These are phyloP conservation scores for Chlorella vulgaris DNA, from an alignment of 139 green algal species.

Conservation along the genomic window DNA sequence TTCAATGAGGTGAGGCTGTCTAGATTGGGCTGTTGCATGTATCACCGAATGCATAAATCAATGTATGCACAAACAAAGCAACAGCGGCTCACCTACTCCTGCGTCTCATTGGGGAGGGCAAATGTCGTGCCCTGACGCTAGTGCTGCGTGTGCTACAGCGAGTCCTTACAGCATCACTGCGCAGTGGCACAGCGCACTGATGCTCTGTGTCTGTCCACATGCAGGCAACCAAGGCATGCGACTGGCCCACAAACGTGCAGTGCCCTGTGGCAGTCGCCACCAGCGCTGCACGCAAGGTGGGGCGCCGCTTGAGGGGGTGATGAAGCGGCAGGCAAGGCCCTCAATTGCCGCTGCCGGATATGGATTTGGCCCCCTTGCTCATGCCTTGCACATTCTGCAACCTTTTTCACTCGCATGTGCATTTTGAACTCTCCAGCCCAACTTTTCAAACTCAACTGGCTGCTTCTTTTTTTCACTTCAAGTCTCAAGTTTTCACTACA, in stretches of 20 bases:
- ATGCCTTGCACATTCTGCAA: too few relatives aligned
- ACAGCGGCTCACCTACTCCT: not conserved
- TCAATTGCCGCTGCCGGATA: not conserved
- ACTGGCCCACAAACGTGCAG: slow-evolving; percentile 30
- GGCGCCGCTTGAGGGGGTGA: not conserved
- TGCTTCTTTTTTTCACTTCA: too few relatives aligned
- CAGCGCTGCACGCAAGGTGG: not conserved
- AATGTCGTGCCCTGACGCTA: too few relatives aligned
- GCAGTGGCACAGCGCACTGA: not conserved
- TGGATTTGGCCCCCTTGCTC: too few relatives aligned
- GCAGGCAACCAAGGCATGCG: slow-evolving; percentile 20
- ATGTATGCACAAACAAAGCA: too few relatives aligned
- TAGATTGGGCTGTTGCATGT: not conserved
- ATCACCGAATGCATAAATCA: not conserved
- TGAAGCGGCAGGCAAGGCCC: not conserved
- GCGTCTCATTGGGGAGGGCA: not conserved
- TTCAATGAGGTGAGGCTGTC: slow-evolving; percentile 23
- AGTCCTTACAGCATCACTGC: not conserved
- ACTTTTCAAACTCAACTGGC: too few relatives aligned
- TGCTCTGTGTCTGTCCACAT: not conserved
- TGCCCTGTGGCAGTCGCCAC: not conserved
- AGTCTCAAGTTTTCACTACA: too few relatives aligned
- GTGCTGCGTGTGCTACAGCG: too few relatives aligned
- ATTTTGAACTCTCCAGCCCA: too few relatives aligned
- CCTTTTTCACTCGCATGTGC: too few relatives aligned